Percentiles rank a stretch among this genome's conserved stretches.
These are phyloP conservation scores for Starmerella vaccinii DNA, from an alignment of 805 yeast species.

Conservation along the genomic window DNA sequence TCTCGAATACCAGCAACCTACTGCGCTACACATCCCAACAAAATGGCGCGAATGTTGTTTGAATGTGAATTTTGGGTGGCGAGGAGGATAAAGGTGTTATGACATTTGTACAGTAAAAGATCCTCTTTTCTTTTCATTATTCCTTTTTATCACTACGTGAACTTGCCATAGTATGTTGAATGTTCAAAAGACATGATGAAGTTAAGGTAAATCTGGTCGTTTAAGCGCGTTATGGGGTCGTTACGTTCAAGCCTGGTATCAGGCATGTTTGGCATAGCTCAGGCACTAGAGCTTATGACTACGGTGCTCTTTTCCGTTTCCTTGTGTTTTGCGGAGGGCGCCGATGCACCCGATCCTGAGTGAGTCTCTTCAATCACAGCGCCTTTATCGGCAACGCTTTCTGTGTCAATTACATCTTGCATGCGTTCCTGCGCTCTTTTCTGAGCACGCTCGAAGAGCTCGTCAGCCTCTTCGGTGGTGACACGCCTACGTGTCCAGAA, in stretches of 20 bases:
- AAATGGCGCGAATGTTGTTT: constrained; percentile 48
- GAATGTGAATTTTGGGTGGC: constrained; percentile 65
- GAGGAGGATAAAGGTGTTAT: constrained; percentile 28
- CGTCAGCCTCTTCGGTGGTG: constrained; percentile 32
- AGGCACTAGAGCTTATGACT: not conserved
- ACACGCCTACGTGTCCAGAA: constrained; percentile 35
- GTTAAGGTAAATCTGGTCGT: no score
- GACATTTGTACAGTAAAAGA: no score
- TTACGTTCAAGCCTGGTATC: not conserved
- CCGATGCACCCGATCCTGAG: constrained; percentile 10
- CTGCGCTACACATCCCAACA: constrained; percentile 38
- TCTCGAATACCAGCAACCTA: constrained; percentile 42
- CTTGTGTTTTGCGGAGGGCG: constrained; percentile 4
- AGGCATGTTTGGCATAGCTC: not conserved
- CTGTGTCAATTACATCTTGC: constrained; percentile 18
- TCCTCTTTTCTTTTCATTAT: no score
- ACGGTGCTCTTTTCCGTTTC: not conserved
- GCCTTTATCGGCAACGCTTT: constrained; percentile 14
- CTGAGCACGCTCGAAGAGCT: constrained; percentile 25
- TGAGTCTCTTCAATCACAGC: constrained; percentile 18
- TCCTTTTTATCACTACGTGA: no score
- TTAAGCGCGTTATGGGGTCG: no score
- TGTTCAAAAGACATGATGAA: no score
- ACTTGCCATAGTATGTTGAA: no score
- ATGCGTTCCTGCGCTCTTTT: constrained; percentile 17